A percentile compares a stretch with the other conserved stretches of the same genome.
phyloP scores from a whole-genome alignment of 345 rosid species.

The Raphanus sativus region DNA sequence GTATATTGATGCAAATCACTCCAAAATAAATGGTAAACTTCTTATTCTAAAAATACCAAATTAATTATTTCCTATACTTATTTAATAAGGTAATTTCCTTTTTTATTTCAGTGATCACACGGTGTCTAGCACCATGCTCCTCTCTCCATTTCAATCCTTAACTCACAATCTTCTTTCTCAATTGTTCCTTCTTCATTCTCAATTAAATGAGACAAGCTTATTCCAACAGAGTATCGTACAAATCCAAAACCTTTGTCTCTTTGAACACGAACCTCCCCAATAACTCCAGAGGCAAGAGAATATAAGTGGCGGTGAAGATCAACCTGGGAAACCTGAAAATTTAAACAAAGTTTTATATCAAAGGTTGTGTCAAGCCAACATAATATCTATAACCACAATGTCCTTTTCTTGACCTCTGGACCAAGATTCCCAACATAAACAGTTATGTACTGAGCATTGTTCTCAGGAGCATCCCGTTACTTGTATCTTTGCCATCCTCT shows the following conservation, averaged over 20 bases:
- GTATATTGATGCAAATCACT: no score
- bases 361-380: not conserved
- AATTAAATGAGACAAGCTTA: no score
- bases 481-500: conserved; percentile 43
- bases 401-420: conserved; percentile 40
- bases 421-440: conserved; percentile 55
- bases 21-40: no score
- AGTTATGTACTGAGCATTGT: conserved; percentile 48
- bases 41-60: no score
- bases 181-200: no score
- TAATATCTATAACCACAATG: not conserved
- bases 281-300: conserved; percentile 50
- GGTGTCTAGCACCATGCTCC: no score
- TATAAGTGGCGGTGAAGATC: conserved; percentile 57
- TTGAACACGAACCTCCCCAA: conserved; percentile 54
- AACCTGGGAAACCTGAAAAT: conserved; percentile 44
- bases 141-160: no score
- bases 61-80: no score
- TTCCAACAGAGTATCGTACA: conserved; percentile 54
- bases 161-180: no score
- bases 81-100: no score
- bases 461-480: conserved; percentile 50
- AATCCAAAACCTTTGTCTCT: conserved; percentile 62
- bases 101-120: no score
- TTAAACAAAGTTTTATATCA: no score